These are phyloP conservation scores for Astrothelium macrocarpum DNA, from an alignment of 495 filamentous ascomycete genomes.

Conservation along the genomic window DNA sequence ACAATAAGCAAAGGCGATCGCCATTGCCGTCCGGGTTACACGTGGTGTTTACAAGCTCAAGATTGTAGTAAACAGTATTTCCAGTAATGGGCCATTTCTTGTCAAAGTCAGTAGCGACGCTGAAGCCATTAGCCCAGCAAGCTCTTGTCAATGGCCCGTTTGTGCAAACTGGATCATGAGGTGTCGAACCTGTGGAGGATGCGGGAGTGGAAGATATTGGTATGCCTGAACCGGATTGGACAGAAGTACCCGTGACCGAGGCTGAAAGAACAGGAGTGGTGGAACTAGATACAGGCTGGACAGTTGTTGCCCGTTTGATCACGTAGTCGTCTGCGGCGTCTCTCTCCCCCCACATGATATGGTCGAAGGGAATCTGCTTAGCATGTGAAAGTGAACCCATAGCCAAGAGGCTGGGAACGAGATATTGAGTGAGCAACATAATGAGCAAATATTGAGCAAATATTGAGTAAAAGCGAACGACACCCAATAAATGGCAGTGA, in stretches of 20 bases:
- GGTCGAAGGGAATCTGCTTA: not conserved
- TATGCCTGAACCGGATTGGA: not conserved
- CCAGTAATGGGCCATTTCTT: slow-evolving; percentile 21
- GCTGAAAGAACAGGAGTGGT: not conserved
- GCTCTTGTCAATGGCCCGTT: slow-evolving; percentile 17
- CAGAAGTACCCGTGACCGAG: not conserved
- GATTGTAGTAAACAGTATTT: slow-evolving; percentile 16
- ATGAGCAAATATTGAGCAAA: not conserved
- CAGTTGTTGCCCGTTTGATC: not conserved
- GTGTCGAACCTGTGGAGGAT: not conserved
- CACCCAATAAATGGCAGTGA: not conserved
- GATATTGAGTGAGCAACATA: not conserved
- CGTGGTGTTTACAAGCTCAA: slow-evolving; percentile 11
- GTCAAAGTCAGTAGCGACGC: slow-evolving; percentile 24
- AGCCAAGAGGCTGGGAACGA: not conserved
- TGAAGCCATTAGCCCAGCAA: slow-evolving; percentile 21
- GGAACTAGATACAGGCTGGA: not conserved
- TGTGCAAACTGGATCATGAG: slow-evolving; percentile 14
- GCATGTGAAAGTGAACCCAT: not conserved
- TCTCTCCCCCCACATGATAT: not conserved
- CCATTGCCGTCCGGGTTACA: not conserved
- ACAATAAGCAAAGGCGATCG: not conserved
- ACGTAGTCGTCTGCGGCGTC: not conserved
- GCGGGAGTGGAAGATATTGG: not conserved
- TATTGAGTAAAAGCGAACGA: no score